phyloP scores from a whole-genome alignment of 2,329 filamentous ascomycete species.

The Teratosphaeria pseudoeucalypti region DNA sequence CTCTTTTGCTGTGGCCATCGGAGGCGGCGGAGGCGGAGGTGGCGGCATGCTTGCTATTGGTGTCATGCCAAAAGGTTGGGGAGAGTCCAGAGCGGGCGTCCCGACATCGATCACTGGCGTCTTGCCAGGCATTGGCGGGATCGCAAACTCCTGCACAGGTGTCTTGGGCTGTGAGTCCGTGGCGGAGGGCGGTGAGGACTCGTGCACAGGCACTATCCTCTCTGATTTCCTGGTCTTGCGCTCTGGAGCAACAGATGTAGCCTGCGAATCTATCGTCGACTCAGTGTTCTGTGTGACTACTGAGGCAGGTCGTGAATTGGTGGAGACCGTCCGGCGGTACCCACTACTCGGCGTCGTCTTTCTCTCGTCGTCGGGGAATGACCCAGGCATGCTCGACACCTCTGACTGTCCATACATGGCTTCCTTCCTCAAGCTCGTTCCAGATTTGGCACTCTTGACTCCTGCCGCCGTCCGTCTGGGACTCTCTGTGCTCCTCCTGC shows the following conservation, averaged over 20 bases:
- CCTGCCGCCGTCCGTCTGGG: slow-evolving; percentile 23
- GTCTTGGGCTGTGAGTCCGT: slow-evolving; percentile 38
- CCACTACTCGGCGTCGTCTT: slow-evolving; percentile 29
- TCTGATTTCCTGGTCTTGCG: slow-evolving; percentile 21
- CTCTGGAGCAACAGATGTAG: slow-evolving; percentile 35
- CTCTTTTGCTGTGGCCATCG: slow-evolving; percentile 52
- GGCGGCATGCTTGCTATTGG: slow-evolving; percentile 15
- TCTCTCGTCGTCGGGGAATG: slow-evolving; percentile 26
- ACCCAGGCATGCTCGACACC: slow-evolving; percentile 29
- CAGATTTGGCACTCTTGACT: slow-evolving; percentile 31
- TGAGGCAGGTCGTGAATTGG: slow-evolving; percentile 28
- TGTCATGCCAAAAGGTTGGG: slow-evolving; percentile 23
- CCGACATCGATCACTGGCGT: slow-evolving; percentile 3
- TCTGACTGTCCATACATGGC: slow-evolving; percentile 30
- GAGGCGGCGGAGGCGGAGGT: slow-evolving; percentile 53
- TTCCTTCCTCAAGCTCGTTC: slow-evolving; percentile 33
- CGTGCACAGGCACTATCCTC: slow-evolving; percentile 26
- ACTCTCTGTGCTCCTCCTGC: slow-evolving; percentile 33
- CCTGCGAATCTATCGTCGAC: slow-evolving; percentile 33
- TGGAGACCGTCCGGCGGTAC: slow-evolving; percentile 22
- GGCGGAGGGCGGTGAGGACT: slow-evolving; percentile 30
- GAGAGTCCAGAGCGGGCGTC: slow-evolving; percentile 31
- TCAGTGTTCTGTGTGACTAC: slow-evolving; percentile 28
- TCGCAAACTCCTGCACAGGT: slow-evolving; percentile 27
- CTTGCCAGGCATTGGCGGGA: slow-evolving; percentile 1